phyloP scores from a whole-genome alignment of 2,329 filamentous ascomycete species.

The Aureobasidium sp. region DNA sequence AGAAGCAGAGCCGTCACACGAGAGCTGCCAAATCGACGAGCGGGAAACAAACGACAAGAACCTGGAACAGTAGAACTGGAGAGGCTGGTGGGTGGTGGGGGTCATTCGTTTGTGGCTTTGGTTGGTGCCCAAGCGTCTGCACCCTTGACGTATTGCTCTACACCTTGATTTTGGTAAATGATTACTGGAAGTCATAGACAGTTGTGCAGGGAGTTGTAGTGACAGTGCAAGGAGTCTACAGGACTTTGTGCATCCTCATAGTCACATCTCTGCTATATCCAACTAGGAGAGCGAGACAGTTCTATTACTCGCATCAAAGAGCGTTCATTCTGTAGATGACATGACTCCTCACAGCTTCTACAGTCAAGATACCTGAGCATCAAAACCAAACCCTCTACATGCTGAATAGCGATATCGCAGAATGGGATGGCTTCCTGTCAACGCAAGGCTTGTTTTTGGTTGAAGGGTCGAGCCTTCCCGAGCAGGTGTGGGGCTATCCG shows the following conservation, averaged over 20 bases:
- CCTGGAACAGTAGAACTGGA: constrained; percentile 1
- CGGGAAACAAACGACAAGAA: constrained; percentile 2
- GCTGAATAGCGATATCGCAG: not conserved
- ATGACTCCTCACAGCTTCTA: no score
- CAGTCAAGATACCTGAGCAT: not conserved
- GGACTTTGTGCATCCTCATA: not conserved
- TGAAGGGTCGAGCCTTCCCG: constrained; percentile 9
- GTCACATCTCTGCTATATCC: no score
- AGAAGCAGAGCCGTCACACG: not conserved
- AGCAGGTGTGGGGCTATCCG: constrained; percentile 5
- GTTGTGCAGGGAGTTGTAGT: not conserved
- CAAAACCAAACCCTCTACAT: not conserved
- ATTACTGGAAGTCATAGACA: not conserved
- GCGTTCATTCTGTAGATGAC: not conserved
- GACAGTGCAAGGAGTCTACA: not conserved
- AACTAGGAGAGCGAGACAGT: not conserved
- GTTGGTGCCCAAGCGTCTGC: constrained; percentile 14
- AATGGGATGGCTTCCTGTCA: not conserved
- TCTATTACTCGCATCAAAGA: not conserved
- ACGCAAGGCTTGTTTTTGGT: constrained; percentile 10
- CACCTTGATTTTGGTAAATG: not conserved
- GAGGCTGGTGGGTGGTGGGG: constrained; percentile 12
- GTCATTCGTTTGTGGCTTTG: constrained; percentile 11
- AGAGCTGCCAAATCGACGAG: not conserved
- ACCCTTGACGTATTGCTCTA: constrained; percentile 10